Evolutionary conservation across 2,329 filamentous ascomycete genomes (phyloP).

Genomic region (Scedosporium boydii): DNA sequence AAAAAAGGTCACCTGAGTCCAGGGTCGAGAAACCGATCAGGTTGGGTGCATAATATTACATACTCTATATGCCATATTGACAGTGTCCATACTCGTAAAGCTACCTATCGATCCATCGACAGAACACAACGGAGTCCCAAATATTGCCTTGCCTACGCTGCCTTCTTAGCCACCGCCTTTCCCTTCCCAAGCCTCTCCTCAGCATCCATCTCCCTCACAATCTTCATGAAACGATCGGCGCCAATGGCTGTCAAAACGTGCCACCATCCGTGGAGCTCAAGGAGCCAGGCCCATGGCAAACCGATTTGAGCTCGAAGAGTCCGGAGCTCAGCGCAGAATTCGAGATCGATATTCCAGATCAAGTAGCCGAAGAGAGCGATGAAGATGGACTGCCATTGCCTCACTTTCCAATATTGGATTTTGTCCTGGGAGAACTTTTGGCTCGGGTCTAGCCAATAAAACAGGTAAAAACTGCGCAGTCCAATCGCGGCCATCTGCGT

Average conservation of each 20-base stretch:
- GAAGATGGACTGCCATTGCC: slow-evolving; percentile 19
- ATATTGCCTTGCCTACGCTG: too few species aligned
- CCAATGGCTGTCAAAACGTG: slow-evolving; percentile 49
- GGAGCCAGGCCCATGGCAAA: slow-evolving; percentile 42
- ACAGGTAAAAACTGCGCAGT: slow-evolving; percentile 23
- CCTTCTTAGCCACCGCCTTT: neutral
- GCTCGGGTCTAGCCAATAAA: slow-evolving; percentile 16
- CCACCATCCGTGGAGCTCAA: slow-evolving; percentile 58
- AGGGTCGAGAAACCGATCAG: too few species aligned
- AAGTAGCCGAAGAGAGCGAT: slow-evolving; percentile 34
- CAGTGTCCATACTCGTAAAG: too few species aligned
- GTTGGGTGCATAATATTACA: too few species aligned
- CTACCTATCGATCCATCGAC: too few species aligned
- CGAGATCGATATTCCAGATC: slow-evolving; percentile 49
- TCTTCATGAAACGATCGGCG: slow-evolving; percentile 31
- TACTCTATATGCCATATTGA: too few species aligned
- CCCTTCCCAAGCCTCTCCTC: slow-evolving; percentile 13
- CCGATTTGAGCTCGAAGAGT: slow-evolving; percentile 33
- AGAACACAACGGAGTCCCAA: too few species aligned
- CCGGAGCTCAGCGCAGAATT: slow-evolving; percentile 39
- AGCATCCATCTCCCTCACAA: slow-evolving; percentile 17
- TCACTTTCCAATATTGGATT: slow-evolving; percentile 15
- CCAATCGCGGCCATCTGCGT: slow-evolving; percentile 21
- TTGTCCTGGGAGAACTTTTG: slow-evolving; percentile 19
- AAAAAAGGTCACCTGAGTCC: too few species aligned